Percentiles rank a stretch among this genome's conserved stretches.
Conservation (phyloP, 805 yeast genomes). For the Myxozyma lipomycoides region DNA sequence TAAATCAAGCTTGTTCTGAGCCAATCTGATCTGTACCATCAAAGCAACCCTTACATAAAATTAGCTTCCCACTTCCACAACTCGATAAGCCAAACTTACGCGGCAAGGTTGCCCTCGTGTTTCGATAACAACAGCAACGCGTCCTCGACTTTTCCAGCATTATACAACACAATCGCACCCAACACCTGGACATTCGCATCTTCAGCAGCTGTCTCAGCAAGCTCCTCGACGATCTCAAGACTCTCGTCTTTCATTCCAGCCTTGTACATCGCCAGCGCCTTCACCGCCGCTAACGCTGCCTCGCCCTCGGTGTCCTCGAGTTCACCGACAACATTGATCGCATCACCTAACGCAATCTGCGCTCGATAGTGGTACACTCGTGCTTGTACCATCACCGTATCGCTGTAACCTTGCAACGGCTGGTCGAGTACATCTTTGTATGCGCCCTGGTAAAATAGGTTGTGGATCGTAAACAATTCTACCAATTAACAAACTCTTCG, state of each 20-base stretch:
- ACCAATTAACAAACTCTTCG: neutral
- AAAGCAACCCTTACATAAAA: conserved; percentile 35
- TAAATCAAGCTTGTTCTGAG: conserved; percentile 43
- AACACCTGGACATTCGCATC: conserved; percentile 40
- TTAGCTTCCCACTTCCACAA: neutral
- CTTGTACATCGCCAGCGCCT: conserved; percentile 26
- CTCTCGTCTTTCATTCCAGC: conserved; percentile 18
- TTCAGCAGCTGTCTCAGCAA: conserved; percentile 29
- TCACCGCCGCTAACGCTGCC: conserved; percentile 30
- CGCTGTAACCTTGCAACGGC: conserved; percentile 31
- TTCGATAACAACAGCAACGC: conserved; percentile 42
- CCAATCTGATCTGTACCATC: conserved; percentile 39
- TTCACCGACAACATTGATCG: conserved; percentile 33
- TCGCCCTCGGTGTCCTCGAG: conserved; percentile 32
- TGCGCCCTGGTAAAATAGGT: conserved; percentile 43
- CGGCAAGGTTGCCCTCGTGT: conserved; percentile 41
- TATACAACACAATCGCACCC: conserved; percentile 43
- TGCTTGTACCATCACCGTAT: conserved; percentile 32
- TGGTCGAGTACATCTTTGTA: conserved; percentile 36
- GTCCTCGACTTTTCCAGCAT: conserved; percentile 42
- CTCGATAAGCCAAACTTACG: conserved; percentile 13
- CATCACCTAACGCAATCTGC: conserved; percentile 37
- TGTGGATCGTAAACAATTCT: conserved; percentile 38
- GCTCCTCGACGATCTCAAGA: conserved; percentile 25
- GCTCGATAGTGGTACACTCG: conserved; percentile 39